Base-by-base conservation (phyloP, 306 rosid genomes). In the Styphnolobium japonicum region DNA sequence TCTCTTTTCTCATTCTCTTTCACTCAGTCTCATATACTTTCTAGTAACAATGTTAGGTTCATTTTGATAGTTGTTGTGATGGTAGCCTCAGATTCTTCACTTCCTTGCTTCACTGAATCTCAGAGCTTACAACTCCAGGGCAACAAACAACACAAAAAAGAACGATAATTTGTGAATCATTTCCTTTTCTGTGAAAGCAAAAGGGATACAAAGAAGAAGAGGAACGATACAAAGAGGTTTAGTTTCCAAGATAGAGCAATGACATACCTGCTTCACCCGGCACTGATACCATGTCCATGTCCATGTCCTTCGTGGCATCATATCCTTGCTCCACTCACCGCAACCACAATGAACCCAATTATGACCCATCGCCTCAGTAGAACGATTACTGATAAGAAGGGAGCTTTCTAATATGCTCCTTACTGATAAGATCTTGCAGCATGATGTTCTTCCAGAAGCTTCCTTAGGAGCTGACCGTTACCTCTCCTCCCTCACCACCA, bases 361-460 rank as follows among this genome's bases (percentile, higher is more conserved):
- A 67, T 76, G n/a, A 67, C 62, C 68, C 81, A 60, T 52, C 65
- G 55, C 39, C 57, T 73, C 19, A 21, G 65, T n/a, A n/a, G n/a
- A n/a, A n/a, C n/a, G n/a, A n/a, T n/a, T n/a, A n/a, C n/a, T n/a
- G n/a, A n/a, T 95, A 21, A 68, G 67, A 79, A 89, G 98, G 85
- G 99, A 95, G 80, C 87, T 95, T 57, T 93, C 98, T 53, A 90
- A 92, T 7, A 95, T 95, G 99, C 98, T 95, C 3, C 81, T 90
- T 15, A 90, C 95, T 1, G 99, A 95, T 69, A 90, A 79, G 33
- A 92, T 92, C 2, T 84, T 95, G 88, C 94, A 86, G 80, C 85
- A 67, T 36, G 98, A 92, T 10, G 76, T 95, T 78, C 89, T 92
- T 37, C 98, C 97, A 0, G 98, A 95, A 85, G 93, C 94, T 78